Conservation (phyloP, 495 filamentous ascomycete species). For the Neurospora sp. region DNA sequence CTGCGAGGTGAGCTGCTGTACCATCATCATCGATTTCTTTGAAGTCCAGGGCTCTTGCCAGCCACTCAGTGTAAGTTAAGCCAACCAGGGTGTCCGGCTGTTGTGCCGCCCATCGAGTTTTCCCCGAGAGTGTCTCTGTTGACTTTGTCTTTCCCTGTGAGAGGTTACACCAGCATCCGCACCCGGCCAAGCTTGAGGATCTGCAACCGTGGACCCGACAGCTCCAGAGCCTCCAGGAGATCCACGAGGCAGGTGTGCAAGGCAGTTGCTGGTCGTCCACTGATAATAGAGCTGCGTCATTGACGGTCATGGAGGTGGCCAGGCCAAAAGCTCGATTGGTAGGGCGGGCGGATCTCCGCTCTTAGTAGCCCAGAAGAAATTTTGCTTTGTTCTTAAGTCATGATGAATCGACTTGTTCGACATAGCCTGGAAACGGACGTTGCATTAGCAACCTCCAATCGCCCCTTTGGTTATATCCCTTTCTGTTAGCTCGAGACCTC, state of each 20-base stretch:
- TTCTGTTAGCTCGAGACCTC: neutral
- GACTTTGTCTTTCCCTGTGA: neutral
- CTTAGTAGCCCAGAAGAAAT: neutral
- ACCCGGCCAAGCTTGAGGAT: neutral
- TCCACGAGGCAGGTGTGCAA: neutral
- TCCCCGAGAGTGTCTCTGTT: neutral
- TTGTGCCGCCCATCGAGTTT: neutral
- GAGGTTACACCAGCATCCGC: neutral
- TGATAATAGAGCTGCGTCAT: neutral
- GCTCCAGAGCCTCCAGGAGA: neutral
- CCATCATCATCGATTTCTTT: neutral
- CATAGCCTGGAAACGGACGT: neutral
- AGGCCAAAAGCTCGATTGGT: neutral
- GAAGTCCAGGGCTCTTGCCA: neutral
- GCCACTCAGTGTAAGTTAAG: neutral
- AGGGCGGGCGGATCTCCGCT: neutral
- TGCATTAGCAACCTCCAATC: neutral
- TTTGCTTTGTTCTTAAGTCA: neutral
- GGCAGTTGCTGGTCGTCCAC: neutral
- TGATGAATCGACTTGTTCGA: neutral
- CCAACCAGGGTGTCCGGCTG: neutral
- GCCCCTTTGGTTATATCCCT: neutral
- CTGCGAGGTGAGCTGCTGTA: neutral
- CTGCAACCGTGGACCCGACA: neutral
- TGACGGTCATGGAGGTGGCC: neutral